Percentiles rank a stretch among this genome's conserved stretches.
Conservation (phyloP, 495 filamentous ascomycete species). For the Lophiotrema nucula region DNA sequence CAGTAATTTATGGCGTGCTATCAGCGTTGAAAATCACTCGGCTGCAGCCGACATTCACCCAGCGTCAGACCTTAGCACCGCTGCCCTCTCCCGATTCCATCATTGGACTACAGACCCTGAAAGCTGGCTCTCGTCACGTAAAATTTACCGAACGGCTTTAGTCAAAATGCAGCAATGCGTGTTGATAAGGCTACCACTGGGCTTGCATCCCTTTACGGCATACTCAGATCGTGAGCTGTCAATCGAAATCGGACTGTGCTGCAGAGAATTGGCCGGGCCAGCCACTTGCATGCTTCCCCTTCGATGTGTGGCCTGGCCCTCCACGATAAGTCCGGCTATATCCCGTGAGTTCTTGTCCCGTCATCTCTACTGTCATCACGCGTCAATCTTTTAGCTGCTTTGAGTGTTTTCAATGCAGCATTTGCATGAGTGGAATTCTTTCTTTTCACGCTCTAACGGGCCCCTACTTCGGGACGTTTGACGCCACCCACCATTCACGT, state of each 20-base stretch:
- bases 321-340: conserved; percentile 9
- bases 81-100: neutral
- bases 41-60: neutral
- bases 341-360: neutral
- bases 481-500: neutral
- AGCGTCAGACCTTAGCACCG: neutral
- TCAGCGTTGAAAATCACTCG: neutral
- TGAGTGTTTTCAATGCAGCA: no score
- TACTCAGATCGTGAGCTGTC: conserved; percentile 21
- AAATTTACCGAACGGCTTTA: conserved; percentile 32
- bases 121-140: conserved; percentile 18
- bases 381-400: conserved; percentile 2
- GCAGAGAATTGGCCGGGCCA: conserved; percentile 5
- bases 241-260: conserved; percentile 16
- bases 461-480: neutral
- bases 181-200: conserved; percentile 27
- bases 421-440: no score
- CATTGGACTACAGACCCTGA: neutral
- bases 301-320: neutral
- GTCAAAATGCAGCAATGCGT: conserved; percentile 23
- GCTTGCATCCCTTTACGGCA: neutral
- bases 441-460: neutral
- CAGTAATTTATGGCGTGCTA: no score
- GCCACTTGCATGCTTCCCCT: conserved; percentile 4
- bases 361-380: conserved; percentile 19